phyloP scores from a whole-genome alignment of 805 yeast species.

The Ogataea glucozyma region DNA sequence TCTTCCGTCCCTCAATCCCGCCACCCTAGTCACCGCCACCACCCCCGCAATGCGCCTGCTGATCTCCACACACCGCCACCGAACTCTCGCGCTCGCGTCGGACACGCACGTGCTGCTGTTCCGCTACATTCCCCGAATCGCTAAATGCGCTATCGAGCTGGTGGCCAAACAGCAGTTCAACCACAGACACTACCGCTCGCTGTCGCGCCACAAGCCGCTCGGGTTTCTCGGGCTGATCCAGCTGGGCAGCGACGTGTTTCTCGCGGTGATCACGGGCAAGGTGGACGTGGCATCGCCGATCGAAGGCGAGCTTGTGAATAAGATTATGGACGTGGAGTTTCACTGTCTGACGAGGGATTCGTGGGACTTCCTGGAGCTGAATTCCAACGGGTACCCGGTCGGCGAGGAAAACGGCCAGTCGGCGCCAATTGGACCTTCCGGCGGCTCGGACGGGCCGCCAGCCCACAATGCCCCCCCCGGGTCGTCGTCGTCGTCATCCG shows the following conservation, averaged over 20 bases:
- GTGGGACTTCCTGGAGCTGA: conserved; percentile 81
- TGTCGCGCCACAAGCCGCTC: conserved; percentile 46
- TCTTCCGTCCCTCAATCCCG: background rate
- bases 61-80: conserved; percentile 33
- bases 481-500: no score
- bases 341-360: conserved; percentile 66
- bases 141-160: conserved; percentile 52
- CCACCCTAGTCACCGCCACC: background rate
- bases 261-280: conserved; percentile 79
- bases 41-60: conserved; percentile 38
- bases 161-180: conserved; percentile 41
- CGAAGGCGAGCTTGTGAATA: conserved; percentile 74
- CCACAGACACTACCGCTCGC: conserved; percentile 41
- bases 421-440: conserved; percentile 28
- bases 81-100: conserved; percentile 46
- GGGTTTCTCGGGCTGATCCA: conserved; percentile 84
- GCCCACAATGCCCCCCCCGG: no score
- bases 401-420: conserved; percentile 38
- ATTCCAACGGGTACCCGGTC: conserved; percentile 65
- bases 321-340: conserved; percentile 84
- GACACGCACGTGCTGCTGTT: conserved; percentile 47
- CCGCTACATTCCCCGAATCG: conserved; percentile 39
- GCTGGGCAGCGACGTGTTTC: conserved; percentile 63
- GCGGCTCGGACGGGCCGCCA: conserved; percentile 20
- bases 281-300: conserved; percentile 80